Evolutionary conservation across 805 yeast species (phyloP).

Genomic region (Yarrowia keelungensis): DNA sequence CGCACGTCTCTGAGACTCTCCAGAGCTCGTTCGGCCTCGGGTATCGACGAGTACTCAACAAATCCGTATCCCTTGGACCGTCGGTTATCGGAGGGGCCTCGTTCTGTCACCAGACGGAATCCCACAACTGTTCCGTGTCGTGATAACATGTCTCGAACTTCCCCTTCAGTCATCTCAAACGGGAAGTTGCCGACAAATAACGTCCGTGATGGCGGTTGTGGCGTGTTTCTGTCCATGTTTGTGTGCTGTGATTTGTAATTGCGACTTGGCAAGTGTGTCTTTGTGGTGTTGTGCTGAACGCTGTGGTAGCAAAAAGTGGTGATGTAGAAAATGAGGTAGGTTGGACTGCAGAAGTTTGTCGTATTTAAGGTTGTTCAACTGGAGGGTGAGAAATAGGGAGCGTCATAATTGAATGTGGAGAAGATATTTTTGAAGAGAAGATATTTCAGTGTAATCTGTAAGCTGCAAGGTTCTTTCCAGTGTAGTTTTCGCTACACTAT

Average conservation of each 20-base stretch:
- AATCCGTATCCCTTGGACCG: conserved; percentile 45
- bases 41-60: conserved; percentile 43
- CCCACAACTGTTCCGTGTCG: conserved; percentile 43
- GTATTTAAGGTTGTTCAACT: neutral
- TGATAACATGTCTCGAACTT: conserved; percentile 42
- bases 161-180: conserved; percentile 44
- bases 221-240: conserved; percentile 26
- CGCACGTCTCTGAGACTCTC: conserved; percentile 41
- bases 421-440: too few relatives aligned
- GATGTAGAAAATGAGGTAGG: conserved; percentile 12
- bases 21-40: conserved; percentile 43
- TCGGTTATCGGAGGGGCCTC: conserved; percentile 41
- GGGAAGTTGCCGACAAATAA: conserved; percentile 47
- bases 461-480: too few relatives aligned
- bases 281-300: neutral
- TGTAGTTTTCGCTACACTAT: too few relatives aligned
- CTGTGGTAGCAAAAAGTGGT: neutral
- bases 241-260: neutral
- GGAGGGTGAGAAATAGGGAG: too few relatives aligned
- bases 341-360: conserved; percentile 10
- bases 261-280: neutral
- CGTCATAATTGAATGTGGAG: neutral
- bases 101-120: conserved; percentile 43
- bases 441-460: too few relatives aligned
- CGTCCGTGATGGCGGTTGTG: conserved; percentile 41